Conservation (phyloP, 768 basidiomycete genomes). For the Mycena venus region DNA sequence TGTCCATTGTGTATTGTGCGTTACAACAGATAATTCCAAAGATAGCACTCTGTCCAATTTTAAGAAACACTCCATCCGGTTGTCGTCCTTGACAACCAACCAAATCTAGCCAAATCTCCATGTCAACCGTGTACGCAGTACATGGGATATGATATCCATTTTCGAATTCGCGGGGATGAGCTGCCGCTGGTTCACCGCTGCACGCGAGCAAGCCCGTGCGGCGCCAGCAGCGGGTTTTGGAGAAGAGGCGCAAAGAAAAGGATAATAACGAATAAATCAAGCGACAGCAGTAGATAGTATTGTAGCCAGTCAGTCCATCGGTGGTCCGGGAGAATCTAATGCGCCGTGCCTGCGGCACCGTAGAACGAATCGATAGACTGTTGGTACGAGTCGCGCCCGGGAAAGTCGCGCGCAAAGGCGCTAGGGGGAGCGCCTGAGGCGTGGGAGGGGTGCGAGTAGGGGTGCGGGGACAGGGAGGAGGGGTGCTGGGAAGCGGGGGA, state of each 20-base stretch:
- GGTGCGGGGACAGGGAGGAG: constrained; percentile 31
- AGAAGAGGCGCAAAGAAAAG: neutral
- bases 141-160: neutral
- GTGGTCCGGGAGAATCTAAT: neutral
- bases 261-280: constrained; percentile 26
- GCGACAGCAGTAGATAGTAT: neutral
- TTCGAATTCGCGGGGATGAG: neutral
- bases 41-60: neutral
- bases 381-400: constrained; percentile 35
- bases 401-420: constrained; percentile 19
- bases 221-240: too few species aligned
- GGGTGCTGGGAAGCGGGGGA: constrained; percentile 10
- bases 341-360: constrained; percentile 35
- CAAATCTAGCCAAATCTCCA: neutral
- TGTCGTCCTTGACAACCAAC: neutral
- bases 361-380: constrained; percentile 41
- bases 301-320: neutral
- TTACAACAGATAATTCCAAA: neutral
- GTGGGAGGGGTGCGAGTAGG: constrained; percentile 25
- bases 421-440: constrained; percentile 22
- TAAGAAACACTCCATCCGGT: neutral
- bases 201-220: too few species aligned
- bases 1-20: neutral
- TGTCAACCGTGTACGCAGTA: neutral
- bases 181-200: neutral